These are phyloP conservation scores for Scheffersomyces lignosus DNA, from an alignment of 805 yeast species.

Conservation along the genomic window DNA sequence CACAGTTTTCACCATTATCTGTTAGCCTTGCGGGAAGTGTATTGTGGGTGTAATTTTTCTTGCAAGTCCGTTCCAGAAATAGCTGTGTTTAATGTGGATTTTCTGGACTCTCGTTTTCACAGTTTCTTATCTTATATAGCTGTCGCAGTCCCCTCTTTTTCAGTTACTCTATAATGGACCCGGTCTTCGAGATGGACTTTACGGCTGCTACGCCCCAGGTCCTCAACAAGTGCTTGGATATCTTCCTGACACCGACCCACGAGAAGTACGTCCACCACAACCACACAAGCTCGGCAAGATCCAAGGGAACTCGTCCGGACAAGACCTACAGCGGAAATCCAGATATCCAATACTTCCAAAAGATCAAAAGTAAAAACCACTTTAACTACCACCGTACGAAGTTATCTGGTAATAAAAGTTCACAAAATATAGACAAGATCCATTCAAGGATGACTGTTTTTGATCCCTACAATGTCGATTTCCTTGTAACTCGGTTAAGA, in stretches of 20 bases:
- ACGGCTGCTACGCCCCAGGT: slow-evolving; percentile 20
- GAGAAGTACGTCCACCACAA: slow-evolving; percentile 6
- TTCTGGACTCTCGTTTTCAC: no score
- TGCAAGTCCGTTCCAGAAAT: no score
- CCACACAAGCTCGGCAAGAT: slow-evolving; percentile 5
- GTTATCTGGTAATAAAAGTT: slow-evolving; percentile 5
- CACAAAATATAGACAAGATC: not conserved
- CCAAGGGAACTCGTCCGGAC: slow-evolving; percentile 5
- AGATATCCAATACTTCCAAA: slow-evolving; percentile 38
- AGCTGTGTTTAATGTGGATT: no score
- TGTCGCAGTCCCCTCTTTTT: no score
- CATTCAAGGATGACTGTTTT: slow-evolving; percentile 14
- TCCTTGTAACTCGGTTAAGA: slow-evolving; percentile 39
- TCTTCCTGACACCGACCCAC: slow-evolving; percentile 16
- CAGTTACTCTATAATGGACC: no score
- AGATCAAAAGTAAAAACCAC: slow-evolving; percentile 36
- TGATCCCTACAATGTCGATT: slow-evolving; percentile 38
- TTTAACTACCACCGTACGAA: slow-evolving; percentile 36
- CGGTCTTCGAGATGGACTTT: slow-evolving; percentile 9
- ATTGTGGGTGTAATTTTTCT: no score
- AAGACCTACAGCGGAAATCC: slow-evolving; percentile 25
- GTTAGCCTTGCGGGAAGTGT: no score
- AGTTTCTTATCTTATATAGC: no score
- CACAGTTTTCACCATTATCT: no score
- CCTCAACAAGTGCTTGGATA: slow-evolving; percentile 23